Percentiles rank a stretch among this genome's conserved stretches.
Conservation (phyloP, 1,284 basidiomycete species). For the Ustilago tritici region DNA sequence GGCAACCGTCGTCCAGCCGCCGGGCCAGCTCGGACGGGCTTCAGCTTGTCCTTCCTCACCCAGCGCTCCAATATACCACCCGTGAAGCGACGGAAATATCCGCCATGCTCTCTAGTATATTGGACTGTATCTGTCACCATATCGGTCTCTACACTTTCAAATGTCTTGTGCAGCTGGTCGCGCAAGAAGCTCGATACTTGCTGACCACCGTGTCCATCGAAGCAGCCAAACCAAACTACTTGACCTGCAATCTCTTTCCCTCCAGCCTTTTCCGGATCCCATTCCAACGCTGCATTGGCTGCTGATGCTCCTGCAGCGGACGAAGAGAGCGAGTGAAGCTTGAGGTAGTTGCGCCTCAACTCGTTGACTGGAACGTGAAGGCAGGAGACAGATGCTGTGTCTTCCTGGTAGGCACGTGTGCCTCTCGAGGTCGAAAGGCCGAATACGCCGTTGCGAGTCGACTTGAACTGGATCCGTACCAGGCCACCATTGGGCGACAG, state of each 20-base stretch:
- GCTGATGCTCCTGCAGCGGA: constrained; percentile 28
- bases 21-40: constrained; percentile 50
- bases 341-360: constrained; percentile 49
- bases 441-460: constrained; percentile 49
- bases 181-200: constrained; percentile 59
- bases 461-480: constrained; percentile 46
- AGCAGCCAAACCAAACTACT: constrained; percentile 68
- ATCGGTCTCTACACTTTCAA: constrained; percentile 56
- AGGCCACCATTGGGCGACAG: constrained; percentile 36
- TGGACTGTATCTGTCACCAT: constrained; percentile 66
- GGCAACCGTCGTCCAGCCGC: constrained; percentile 29
- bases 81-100: constrained; percentile 65
- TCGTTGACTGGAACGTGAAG: constrained; percentile 56
- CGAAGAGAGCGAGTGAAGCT: constrained; percentile 33
- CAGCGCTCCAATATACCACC: constrained; percentile 63
- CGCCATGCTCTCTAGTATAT: constrained; percentile 64
- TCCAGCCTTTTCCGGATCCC: constrained; percentile 56
- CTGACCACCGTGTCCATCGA: constrained; percentile 67
- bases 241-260: constrained; percentile 63
- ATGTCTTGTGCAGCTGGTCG: constrained; percentile 58
- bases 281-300: constrained; percentile 47
- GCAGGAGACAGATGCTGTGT: constrained; percentile 63
- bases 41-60: constrained; percentile 58
- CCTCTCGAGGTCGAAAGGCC: constrained; percentile 59
- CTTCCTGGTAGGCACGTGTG: constrained; percentile 63